A percentile compares a stretch with the other conserved stretches of the same genome.
Evolutionary conservation across 345 rosid species (phyloP).

Genomic region (Populus euphratica): DNA sequence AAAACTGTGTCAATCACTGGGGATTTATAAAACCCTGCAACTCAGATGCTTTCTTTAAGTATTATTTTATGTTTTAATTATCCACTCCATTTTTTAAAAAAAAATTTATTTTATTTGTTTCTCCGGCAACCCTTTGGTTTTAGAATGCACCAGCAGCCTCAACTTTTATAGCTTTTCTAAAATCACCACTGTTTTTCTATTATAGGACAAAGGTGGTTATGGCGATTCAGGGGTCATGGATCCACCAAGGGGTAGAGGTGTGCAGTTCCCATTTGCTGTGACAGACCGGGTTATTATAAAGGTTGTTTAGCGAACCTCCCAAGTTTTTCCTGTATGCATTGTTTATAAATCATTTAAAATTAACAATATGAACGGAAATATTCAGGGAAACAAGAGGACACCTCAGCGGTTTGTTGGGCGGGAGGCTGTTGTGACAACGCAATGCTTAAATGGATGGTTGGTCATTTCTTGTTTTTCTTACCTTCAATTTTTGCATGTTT

Average conservation of each 20-base stretch:
- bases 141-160: too few species aligned
- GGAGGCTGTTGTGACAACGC: conserved; percentile 83
- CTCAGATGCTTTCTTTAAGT: background rate
- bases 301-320: conserved; percentile 39
- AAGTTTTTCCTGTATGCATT: background rate
- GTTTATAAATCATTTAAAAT: conserved; percentile 9
- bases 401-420: conserved; percentile 93
- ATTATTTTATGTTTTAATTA: background rate
- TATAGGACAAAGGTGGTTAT: conserved; percentile 68
- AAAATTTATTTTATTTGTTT: too few species aligned
- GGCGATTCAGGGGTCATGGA: conserved; percentile 44
- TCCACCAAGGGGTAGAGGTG: conserved; percentile 62
- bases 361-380: conserved; percentile 18
- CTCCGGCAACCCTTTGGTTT: too few species aligned
- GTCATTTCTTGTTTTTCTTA: conserved; percentile 19
- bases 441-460: conserved; percentile 95
- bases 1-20: too few species aligned
- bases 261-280: conserved; percentile 84
- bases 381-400: conserved; percentile 92
- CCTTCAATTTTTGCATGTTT: background rate
- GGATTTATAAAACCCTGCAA: background rate
- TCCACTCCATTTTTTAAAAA: background rate
- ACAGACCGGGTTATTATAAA: conserved; percentile 84
- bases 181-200: background rate
- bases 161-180: background rate